Base-by-base conservation (phyloP, 352 stramenopile species). In the Blastocystis sp. region DNA sequence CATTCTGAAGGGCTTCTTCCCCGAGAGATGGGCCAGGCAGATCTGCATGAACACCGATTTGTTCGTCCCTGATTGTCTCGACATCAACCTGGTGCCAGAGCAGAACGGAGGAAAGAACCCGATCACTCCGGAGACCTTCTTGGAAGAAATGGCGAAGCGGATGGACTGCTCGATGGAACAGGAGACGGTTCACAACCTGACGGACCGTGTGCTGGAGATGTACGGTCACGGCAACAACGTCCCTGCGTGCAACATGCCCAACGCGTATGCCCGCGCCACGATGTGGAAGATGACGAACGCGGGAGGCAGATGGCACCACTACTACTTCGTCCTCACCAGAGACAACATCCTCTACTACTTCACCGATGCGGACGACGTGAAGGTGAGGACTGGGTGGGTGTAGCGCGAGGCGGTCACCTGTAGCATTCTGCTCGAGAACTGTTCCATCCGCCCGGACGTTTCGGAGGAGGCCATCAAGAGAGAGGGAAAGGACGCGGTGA, bases 221-320 rank as follows among this genome's bases (percentile, higher is more conserved):
- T 65, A 52, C 17, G 70, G 70, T 17, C 52, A 64, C 10, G 70
- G 70, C 24, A 64, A 24, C 24, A 43, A 68, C 21, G 7, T 65
- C 24, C 28, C 28, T 9, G 70, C 70, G 40, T 80, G 70, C 28
- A 42, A 80, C 17, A 80, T 80, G 70, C 70, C 70, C 4, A 68
- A 68, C 42, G 28, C 54, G n/a, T 68, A 68, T 80, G 70, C 70
- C n/a, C 52, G 60, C 24, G 70, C 54, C 19, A 17, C n/a, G 48
- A 68, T 80, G 54, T 80, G 70, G 70, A 80, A 80, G 40, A 80
- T 80, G 70, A 80, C 70, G 28, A 80, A 80, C 60, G 60, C 52
- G n/a, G 40, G 70, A 40, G 24, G 60, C n/a, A 52, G 60, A 24
- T 80, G 70, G 70, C 52, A 80, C 28, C 70, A 80, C 60, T 80